phyloP scores from a whole-genome alignment of 495 filamentous ascomycete species.

The Articulospora tetracladia region DNA sequence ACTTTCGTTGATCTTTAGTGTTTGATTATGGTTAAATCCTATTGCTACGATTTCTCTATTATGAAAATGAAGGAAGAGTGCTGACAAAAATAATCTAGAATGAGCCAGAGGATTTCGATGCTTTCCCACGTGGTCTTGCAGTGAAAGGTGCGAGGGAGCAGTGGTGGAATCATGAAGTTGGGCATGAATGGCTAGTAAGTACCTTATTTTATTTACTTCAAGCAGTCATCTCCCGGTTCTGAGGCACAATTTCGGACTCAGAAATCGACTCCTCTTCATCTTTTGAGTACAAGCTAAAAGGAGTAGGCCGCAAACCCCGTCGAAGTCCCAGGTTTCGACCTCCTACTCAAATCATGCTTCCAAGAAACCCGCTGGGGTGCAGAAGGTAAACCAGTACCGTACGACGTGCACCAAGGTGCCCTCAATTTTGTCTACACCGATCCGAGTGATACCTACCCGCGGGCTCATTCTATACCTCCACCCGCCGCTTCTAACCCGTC shows the following conservation, averaged over 20 bases:
- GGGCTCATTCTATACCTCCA: neutral
- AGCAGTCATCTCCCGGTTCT: constrained; percentile 1
- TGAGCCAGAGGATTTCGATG: neutral
- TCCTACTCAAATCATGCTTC: neutral
- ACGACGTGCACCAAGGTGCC: neutral
- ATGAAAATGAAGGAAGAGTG: too few relatives aligned
- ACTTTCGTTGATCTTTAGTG: neutral
- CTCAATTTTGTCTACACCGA: neutral
- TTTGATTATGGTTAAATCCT: too few relatives aligned
- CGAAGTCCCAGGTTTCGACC: neutral
- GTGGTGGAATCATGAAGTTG: constrained; percentile 18
- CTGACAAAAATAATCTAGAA: too few relatives aligned
- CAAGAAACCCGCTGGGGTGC: neutral
- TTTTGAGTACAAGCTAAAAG: neutral
- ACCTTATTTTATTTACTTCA: constrained; percentile 29
- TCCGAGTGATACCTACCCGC: neutral
- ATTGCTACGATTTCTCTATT: too few relatives aligned
- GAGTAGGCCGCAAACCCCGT: neutral
- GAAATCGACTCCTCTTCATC: constrained; percentile 1
- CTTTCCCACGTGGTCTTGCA: neutral
- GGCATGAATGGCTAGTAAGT: constrained; percentile 27
- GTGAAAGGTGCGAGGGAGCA: neutral
- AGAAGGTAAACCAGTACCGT: neutral
- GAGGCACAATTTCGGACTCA: neutral
- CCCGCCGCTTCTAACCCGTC: neutral